Evolutionary conservation across 257 asterid species (phyloP).

Genomic region (Capsicum pubescens): DNA sequence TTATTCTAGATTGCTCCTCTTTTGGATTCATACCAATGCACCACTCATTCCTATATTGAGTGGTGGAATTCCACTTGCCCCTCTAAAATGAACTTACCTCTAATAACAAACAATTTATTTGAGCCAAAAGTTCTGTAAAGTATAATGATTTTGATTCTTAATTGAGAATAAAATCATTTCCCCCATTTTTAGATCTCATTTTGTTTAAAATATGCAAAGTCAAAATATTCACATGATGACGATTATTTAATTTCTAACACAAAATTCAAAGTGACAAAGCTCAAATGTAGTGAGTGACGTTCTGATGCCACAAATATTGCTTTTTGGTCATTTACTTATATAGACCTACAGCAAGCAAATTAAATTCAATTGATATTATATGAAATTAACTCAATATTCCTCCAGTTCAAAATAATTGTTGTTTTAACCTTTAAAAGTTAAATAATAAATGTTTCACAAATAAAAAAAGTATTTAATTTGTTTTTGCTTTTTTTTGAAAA

Average conservation of each 20-base stretch:
- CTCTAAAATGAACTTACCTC: neutral
- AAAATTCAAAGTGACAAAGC: neutral
- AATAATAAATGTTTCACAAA: too few relatives aligned
- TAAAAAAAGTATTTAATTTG: too few relatives aligned
- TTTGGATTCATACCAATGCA: slow-evolving; percentile 12
- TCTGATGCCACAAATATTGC: neutral
- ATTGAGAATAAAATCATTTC: neutral
- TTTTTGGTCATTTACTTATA: neutral
- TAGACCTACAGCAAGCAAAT: too few relatives aligned
- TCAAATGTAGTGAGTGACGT: neutral
- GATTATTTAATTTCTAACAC: neutral
- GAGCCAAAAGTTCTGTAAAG: neutral
- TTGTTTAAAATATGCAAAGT: neutral
- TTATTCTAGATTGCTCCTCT: neutral
- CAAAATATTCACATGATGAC: neutral
- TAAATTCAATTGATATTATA: too few relatives aligned
- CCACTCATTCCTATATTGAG: neutral
- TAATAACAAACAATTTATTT: slow-evolving; percentile 11
- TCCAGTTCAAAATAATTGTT: too few relatives aligned
- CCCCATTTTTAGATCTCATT: neutral
- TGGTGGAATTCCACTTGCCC: slow-evolving; percentile 14
- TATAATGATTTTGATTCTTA: neutral
- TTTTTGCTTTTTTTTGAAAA: too few relatives aligned
- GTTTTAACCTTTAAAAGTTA: too few relatives aligned
- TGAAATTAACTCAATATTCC: too few relatives aligned